Conservation (phyloP, 805 yeast genomes). For the Saccharomycopsis sp. region DNA sequence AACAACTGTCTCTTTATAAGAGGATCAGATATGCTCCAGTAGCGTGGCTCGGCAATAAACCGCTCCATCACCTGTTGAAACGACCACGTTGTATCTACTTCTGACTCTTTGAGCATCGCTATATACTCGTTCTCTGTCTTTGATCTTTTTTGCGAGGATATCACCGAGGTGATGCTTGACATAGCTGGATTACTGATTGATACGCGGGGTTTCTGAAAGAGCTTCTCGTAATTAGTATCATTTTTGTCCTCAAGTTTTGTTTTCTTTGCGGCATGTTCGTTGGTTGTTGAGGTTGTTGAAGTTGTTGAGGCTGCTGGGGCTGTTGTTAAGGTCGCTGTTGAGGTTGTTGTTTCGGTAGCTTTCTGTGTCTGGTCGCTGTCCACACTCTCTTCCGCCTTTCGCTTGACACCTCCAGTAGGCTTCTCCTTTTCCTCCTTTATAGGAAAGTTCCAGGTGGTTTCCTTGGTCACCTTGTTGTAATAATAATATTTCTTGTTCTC, state of each 20-base stretch:
- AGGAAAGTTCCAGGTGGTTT: slow-evolving; percentile 82
- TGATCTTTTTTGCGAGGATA: not conserved
- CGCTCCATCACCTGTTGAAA: slow-evolving; percentile 57
- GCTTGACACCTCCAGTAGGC: not conserved
- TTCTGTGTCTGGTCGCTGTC: too few species aligned
- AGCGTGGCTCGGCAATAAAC: slow-evolving; percentile 53
- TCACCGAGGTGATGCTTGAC: not conserved
- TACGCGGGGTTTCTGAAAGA: not conserved
- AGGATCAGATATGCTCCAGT: slow-evolving; percentile 63
- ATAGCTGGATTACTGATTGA: not conserved
- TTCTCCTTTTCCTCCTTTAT: slow-evolving; percentile 33
- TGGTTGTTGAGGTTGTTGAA: not conserved
- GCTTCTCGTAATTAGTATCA: not conserved
- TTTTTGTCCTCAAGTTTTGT: not conserved
- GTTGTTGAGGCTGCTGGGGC: too few species aligned
- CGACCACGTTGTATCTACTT: slow-evolving; percentile 71
- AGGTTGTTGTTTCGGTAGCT: too few species aligned
- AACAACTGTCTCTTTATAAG: slow-evolving; percentile 51
- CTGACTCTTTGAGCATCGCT: slow-evolving; percentile 30
- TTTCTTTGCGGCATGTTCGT: not conserved
- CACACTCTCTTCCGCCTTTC: slow-evolving; percentile 1
- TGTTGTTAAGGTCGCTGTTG: too few species aligned
- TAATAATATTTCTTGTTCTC: slow-evolving; percentile 62
- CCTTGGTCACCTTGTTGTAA: slow-evolving; percentile 55
- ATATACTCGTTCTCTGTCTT: not conserved